Evolutionary conservation across 805 yeast genomes (phyloP).

Genomic region (Kodamaea hsintzibuensis): DNA sequence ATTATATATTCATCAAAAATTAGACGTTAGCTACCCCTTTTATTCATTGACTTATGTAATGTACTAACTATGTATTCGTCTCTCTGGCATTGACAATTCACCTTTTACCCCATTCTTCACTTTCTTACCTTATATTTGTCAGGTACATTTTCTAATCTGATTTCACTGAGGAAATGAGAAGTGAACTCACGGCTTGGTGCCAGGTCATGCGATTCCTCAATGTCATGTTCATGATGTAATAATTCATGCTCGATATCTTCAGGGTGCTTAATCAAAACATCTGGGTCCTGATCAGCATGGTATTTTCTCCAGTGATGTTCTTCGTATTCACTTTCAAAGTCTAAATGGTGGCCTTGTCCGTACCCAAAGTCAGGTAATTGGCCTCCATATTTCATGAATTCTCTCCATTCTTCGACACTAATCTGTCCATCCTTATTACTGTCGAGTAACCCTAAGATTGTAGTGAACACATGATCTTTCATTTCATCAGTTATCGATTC

Average conservation of each 20-base stretch:
- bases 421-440: slow-evolving; percentile 64
- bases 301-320: slow-evolving; percentile 90
- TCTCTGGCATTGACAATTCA: no score
- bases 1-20: neutral
- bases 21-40: neutral
- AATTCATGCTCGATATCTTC: slow-evolving; percentile 90
- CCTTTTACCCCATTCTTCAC: neutral
- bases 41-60: neutral
- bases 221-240: slow-evolving; percentile 82
- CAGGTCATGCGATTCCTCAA: slow-evolving; percentile 52
- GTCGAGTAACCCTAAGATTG: slow-evolving; percentile 64
- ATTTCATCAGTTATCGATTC: slow-evolving; percentile 52
- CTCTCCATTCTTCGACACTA: slow-evolving; percentile 67
- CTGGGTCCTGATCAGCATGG: slow-evolving; percentile 79
- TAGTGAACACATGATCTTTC: slow-evolving; percentile 53
- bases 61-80: no score
- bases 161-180: slow-evolving; percentile 30
- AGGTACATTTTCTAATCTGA: slow-evolving; percentile 33
- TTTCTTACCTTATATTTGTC: slow-evolving; percentile 23
- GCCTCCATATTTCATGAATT: slow-evolving; percentile 60
- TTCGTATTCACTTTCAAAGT: slow-evolving; percentile 91
- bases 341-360: slow-evolving; percentile 94
- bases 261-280: slow-evolving; percentile 73
- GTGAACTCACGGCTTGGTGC: slow-evolving; percentile 29
- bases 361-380: slow-evolving; percentile 88